Evolutionary conservation across 208 protist genomes (phyloP).

Genomic region (Acanthamoeba castellanii): DNA sequence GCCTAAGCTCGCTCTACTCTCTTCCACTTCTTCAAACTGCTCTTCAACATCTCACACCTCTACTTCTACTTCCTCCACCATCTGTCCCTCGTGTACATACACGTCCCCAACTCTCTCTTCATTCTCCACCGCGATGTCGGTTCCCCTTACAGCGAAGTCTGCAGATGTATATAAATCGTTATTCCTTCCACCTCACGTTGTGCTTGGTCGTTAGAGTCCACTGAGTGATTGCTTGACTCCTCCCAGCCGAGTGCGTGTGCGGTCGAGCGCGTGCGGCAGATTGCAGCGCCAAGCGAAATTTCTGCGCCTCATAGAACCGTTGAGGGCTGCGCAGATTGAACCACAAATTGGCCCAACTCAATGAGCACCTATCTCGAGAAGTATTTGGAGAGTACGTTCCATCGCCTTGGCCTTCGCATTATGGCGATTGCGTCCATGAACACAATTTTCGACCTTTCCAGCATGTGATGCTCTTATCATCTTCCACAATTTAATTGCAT

Average conservation of each 20-base stretch:
- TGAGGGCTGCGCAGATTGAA: background rate
- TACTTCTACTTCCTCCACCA: background rate
- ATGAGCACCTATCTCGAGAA: slow-evolving; percentile 85
- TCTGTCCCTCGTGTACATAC: background rate
- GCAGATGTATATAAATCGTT: background rate
- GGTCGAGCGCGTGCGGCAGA: too few relatives aligned
- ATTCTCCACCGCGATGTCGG: background rate
- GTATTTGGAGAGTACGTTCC: slow-evolving; percentile 80
- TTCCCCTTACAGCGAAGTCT: background rate
- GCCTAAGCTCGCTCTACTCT: background rate
- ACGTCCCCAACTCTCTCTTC: background rate
- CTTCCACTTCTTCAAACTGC: background rate
- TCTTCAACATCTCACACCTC: background rate
- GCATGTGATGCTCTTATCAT: background rate
- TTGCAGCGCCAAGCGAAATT: too few relatives aligned
- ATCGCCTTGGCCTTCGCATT: background rate
- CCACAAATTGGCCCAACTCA: background rate
- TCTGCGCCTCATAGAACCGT: too few relatives aligned
- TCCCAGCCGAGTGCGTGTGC: too few relatives aligned
- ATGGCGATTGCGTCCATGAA: background rate
- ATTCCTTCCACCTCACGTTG: background rate
- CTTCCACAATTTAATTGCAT: background rate
- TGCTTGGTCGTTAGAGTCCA: too few relatives aligned
- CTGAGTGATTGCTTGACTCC: too few relatives aligned
- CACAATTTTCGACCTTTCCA: background rate